Evolutionary conservation across 495 filamentous ascomycete species (phyloP).

Genomic region (Massariosphaeria phaeospora): DNA sequence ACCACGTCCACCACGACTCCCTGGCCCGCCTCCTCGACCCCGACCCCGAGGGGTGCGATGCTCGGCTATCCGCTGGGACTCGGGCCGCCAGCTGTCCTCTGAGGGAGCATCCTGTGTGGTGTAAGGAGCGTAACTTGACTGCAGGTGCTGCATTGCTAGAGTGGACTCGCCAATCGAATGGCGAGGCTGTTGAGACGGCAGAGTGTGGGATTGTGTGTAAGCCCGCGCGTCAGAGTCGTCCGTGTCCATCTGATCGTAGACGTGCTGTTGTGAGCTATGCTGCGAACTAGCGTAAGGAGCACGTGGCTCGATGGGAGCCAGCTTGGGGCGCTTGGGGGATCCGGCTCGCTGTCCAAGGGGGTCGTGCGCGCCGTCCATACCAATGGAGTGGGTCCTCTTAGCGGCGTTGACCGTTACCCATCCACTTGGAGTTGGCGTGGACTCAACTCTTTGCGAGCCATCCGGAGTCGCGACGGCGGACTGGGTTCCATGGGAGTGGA

Average conservation of each 20-base stretch:
- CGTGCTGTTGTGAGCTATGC: slow-evolving; percentile 12
- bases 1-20: slow-evolving; percentile 35
- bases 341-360: slow-evolving; percentile 14
- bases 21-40: slow-evolving; percentile 30
- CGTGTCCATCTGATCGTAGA: slow-evolving; percentile 32
- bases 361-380: slow-evolving; percentile 20
- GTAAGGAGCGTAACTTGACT: slow-evolving; percentile 30
- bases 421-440: slow-evolving; percentile 14
- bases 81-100: slow-evolving; percentile 38
- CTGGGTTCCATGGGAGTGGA: slow-evolving; percentile 17
- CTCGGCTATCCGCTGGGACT: slow-evolving; percentile 33
- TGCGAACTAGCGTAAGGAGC: slow-evolving; percentile 12
- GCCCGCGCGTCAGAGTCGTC: slow-evolving; percentile 28
- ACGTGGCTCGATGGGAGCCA: slow-evolving; percentile 38
- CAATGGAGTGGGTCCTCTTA: slow-evolving; percentile 29
- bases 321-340: slow-evolving; percentile 40
- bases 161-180: slow-evolving; percentile 15
- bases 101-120: slow-evolving; percentile 31
- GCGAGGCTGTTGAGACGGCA: slow-evolving; percentile 24
- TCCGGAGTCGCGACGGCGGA: slow-evolving; percentile 10
- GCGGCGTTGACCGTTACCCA: slow-evolving; percentile 35
- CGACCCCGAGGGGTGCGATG: slow-evolving; percentile 22
- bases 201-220: slow-evolving; percentile 23
- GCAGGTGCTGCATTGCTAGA: slow-evolving; percentile 7
- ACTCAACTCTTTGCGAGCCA: slow-evolving; percentile 14